Evolutionary conservation across 1,284 basidiomycete genomes (phyloP), one percentile per base, ranked within the genome.

Genomic region (Laetiporus sulphureus): DNA sequence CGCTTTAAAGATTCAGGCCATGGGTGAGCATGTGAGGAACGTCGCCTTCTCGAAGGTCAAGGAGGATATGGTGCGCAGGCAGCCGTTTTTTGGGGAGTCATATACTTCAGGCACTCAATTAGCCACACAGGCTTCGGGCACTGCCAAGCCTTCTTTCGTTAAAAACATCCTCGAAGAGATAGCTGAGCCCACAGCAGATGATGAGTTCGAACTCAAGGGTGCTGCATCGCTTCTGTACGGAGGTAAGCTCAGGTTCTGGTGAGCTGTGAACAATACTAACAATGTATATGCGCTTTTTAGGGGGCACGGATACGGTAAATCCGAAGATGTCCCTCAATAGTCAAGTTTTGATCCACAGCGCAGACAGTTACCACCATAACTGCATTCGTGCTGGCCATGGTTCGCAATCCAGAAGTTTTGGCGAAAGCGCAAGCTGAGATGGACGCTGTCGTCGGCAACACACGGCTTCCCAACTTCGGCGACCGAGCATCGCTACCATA

Each of bases 181-280:
- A n/a, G n/a, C n/a, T n/a, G n/a, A n/a, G n/a, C n/a, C n/a, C n/a
- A n/a, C n/a, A 18, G 39, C 44, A 11, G 46, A 50, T 16, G 72
- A 73, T 41, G 75, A 75, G 50, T 64, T 68, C 45, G 72, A 75
- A 54, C 76, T 79, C 52, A 75, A 71, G 59, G 73, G 73, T 27
- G 67, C 71, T 19, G 72, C 74, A 34, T 73, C 69, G 10, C 72
- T 69, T 10, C 57, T 78, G 33, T 75, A 70, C 56, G 69, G 66
- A 41, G 62, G 62, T 61, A 36, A 22, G 50, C 32, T n/a, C n/a
- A n/a, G n/a, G n/a, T n/a, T n/a, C n/a, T n/a, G n/a, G n/a, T n/a
- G n/a, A n/a, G n/a, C n/a, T n/a, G n/a, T n/a, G n/a, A n/a, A n/a
- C n/a, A n/a, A n/a, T n/a, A n/a, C n/a, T n/a, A n/a, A n/a, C n/a